Percentiles rank a stretch among this genome's conserved stretches.
These are phyloP conservation scores for Theobroma grandiflorum DNA, from an alignment of 441 rosid species.

Conservation along the genomic window DNA sequence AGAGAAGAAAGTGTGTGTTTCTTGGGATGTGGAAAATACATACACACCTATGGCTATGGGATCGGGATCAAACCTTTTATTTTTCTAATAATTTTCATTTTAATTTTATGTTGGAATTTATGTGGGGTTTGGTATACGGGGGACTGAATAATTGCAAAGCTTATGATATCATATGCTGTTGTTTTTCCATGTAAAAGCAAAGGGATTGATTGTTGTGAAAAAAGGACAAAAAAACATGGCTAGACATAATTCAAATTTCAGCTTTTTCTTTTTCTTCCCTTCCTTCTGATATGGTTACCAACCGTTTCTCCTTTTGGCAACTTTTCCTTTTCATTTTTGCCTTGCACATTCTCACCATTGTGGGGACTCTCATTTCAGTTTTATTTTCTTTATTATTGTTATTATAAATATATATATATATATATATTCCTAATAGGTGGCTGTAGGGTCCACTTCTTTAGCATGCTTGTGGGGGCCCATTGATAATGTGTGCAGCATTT, in stretches of 20 bases:
- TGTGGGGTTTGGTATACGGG: conserved; percentile 47
- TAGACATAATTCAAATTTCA: conserved; percentile 61
- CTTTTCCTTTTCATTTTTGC: conserved; percentile 31
- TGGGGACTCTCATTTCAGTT: conserved; percentile 38
- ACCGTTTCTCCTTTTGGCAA: conserved; percentile 44
- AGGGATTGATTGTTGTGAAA: conserved; percentile 11
- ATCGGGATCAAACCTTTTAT: background rate
- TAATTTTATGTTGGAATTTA: conserved; percentile 20
- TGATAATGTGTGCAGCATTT: background rate
- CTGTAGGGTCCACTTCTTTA: conserved; percentile 34
- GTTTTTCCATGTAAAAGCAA: conserved; percentile 50
- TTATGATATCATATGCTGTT: conserved; percentile 52
- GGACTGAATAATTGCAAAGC: conserved; percentile 68
- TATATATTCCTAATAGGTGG: conserved; percentile 1
- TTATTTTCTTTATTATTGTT: too few species aligned
- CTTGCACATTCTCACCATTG: conserved; percentile 40
- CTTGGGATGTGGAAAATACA: conserved; percentile 53
- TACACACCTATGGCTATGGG: too few species aligned
- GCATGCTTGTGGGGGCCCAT: conserved; percentile 47
- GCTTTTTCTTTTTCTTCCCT: conserved; percentile 47
- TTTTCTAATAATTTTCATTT: background rate
- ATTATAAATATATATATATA: background rate
- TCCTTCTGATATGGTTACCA: conserved; percentile 46
- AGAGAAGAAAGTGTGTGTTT: conserved; percentile 26
- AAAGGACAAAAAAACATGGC: conserved; percentile 34